A percentile compares a stretch with the other conserved stretches of the same genome.
Conservation (phyloP, 179 eudicot genomes). For the Gypsophila paniculata region DNA sequence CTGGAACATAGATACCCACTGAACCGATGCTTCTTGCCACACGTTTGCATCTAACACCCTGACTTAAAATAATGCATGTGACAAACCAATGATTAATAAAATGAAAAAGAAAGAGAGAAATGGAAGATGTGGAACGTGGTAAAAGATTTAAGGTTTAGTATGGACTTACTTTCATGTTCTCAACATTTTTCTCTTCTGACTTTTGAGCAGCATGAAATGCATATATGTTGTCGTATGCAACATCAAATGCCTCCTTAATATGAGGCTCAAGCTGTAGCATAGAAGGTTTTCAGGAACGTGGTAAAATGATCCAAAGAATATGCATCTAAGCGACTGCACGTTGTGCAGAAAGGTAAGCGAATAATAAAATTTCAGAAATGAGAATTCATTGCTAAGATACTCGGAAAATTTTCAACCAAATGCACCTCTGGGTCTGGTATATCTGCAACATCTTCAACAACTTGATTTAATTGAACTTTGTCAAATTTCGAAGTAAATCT, state of each 20-base stretch:
- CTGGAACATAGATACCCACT: slow-evolving; percentile 99
- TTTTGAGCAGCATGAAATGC: slow-evolving; percentile 96
- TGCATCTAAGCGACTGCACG: neutral
- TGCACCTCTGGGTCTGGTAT: slow-evolving; percentile 89
- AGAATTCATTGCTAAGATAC: neutral
- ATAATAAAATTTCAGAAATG: neutral
- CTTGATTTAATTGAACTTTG: slow-evolving; percentile 61
- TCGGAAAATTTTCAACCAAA: neutral
- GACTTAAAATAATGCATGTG: slow-evolving; percentile 23
- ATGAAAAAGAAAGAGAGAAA: neutral
- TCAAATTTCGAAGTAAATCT: slow-evolving; percentile 76
- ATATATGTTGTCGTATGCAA: slow-evolving; percentile 85
- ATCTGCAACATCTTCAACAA: slow-evolving; percentile 64
- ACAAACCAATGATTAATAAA: neutral
- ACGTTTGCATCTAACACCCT: slow-evolving; percentile 98
- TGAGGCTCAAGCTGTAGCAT: slow-evolving; percentile 72
- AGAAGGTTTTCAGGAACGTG: slow-evolving; percentile 6
- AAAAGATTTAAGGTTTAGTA: neutral
- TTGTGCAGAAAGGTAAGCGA: neutral
- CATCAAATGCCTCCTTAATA: slow-evolving; percentile 90
- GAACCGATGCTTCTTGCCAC: slow-evolving; percentile 83
- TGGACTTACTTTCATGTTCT: slow-evolving; percentile 83
- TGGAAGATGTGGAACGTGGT: slow-evolving; percentile 5
- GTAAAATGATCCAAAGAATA: slow-evolving; percentile 2
- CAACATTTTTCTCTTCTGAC: slow-evolving; percentile 64